Percentiles rank a stretch among this genome's conserved stretches.
Conservation (phyloP, 495 filamentous ascomycete species). For the Aspergillus diversus region DNA sequence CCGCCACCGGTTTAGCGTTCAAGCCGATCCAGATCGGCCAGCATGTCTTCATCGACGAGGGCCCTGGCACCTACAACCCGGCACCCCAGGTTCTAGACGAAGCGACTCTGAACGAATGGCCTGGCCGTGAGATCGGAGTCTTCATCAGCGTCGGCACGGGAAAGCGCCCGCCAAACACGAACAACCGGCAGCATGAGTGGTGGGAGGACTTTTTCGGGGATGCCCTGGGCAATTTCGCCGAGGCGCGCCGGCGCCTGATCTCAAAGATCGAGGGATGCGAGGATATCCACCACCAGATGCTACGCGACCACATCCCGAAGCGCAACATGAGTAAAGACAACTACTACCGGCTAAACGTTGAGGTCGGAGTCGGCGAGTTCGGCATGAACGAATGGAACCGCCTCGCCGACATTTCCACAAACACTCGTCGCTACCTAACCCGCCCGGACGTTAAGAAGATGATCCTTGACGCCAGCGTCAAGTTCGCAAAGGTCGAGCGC, state of each 20-base stretch:
- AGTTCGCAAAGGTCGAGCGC: constrained; percentile 80
- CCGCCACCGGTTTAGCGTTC: constrained; percentile 88
- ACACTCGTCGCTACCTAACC: constrained; percentile 81
- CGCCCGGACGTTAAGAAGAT: constrained; percentile 73
- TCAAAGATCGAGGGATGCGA: constrained; percentile 95
- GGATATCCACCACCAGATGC: constrained; percentile 83
- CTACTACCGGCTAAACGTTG: constrained; percentile 97
- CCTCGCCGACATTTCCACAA: constrained; percentile 89
- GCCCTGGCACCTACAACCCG: constrained; percentile 89
- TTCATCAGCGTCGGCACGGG: constrained; percentile 93
- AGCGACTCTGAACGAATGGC: constrained; percentile 91
- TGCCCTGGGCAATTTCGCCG: constrained; percentile 77
- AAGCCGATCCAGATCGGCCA: constrained; percentile 95
- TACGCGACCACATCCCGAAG: constrained; percentile 72
- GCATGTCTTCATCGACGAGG: constrained; percentile 92
- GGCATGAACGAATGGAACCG: constrained; percentile 98
- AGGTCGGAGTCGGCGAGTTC: constrained; percentile 96
- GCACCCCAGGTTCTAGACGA: constrained; percentile 85
- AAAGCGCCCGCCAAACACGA: constrained; percentile 75
- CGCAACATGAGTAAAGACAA: constrained; percentile 83
- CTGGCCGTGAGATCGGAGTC: constrained; percentile 84
- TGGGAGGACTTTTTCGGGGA: constrained; percentile 88
- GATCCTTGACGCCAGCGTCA: constrained; percentile 75
- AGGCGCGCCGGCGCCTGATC: constrained; percentile 81
- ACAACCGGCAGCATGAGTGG: constrained; percentile 72